phyloP scores from a whole-genome alignment of 352 stramenopile species.

The Globisporangium acanthophoron region DNA sequence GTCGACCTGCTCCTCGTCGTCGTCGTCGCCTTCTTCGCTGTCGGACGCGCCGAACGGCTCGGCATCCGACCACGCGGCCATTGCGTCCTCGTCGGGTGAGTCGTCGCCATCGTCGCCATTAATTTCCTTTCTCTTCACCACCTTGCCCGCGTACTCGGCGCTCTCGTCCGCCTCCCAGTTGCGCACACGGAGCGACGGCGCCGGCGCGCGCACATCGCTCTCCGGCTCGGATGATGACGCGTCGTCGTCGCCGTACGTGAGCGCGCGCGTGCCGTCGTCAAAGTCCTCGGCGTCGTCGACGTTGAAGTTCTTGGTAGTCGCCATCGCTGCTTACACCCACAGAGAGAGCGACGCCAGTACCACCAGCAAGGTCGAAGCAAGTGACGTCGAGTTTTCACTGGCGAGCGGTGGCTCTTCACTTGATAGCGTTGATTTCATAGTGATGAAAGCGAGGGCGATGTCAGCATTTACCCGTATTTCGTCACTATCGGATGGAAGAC shows the following conservation, averaged over 20 bases:
- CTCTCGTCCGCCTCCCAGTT: constrained; percentile 71
- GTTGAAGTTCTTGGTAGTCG: constrained; percentile 55
- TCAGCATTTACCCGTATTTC: neutral
- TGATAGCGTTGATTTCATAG: neutral
- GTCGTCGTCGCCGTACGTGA: constrained; percentile 29
- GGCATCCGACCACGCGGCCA: constrained; percentile 76
- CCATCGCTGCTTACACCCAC: constrained; percentile 23
- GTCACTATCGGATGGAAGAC: neutral
- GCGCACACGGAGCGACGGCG: constrained; percentile 65
- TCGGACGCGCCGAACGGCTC: constrained; percentile 77
- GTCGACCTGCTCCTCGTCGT: constrained; percentile 25
- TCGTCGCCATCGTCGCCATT: constrained; percentile 20
- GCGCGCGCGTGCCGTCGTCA: constrained; percentile 65
- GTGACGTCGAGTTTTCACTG: neutral
- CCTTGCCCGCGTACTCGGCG: constrained; percentile 65
- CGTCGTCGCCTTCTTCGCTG: constrained; percentile 24
- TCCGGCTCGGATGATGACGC: constrained; percentile 13
- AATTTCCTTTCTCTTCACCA: constrained; percentile 69
- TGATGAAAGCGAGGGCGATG: neutral
- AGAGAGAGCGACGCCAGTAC: too few species aligned
- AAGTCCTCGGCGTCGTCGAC: constrained; percentile 81
- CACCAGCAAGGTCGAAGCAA: too few species aligned
- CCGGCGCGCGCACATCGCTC: constrained; percentile 30
- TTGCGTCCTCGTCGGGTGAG: constrained; percentile 69
- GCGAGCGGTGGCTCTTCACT: neutral